Base-by-base conservation (phyloP, 495 filamentous ascomycete species). In the Hapsidospora chrysogenum region DNA sequence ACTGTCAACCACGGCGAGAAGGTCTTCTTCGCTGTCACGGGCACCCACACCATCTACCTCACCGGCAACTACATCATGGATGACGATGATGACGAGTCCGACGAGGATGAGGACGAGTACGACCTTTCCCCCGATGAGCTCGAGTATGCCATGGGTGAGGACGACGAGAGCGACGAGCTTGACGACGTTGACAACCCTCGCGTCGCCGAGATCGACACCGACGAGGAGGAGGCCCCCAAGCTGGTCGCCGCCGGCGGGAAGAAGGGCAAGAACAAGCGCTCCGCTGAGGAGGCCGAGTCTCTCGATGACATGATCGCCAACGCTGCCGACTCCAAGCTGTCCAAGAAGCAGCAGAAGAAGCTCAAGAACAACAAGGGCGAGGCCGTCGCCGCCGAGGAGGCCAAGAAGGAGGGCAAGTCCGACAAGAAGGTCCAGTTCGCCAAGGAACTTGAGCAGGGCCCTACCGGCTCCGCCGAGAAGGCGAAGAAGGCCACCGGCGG, bases 351-450 rank as follows among this genome's bases (percentile, higher is more conserved):
- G 56, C 74, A 77, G 48, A 96, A 99, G 75, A 99, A 95, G 70
- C 68, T 92, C 15, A 96, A 96, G 78, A 92, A 89, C 64, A 95
- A 93, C 64, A 78, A 86, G 50, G 87, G 87, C 31, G 76, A 92
- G 42, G 75, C 87, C 30, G 68, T 77, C 39, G 53, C 63, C 31
- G 63, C 61, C 30, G 71, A 77, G 53, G 65, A 73, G 43, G 72
- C 72, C 40, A 56, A 61, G 8, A 63, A 63, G 48, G 53, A 66
- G 22, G 44, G 54, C 42, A 79, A 80, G 62, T 57, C 56, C 21
- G 80, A 83, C 54, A 97, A 96, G 74, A 95, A 95, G 66, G 89
- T 99, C 19, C 84, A 93, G 59, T 99, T 99, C 54, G 89, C 89
- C 43, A 92, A 95, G 69, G 82, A 95, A 54, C 80, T 97, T 21